Base-by-base conservation (phyloP, 2,329 filamentous ascomycete genomes). In the Colletotrichum sojae region DNA sequence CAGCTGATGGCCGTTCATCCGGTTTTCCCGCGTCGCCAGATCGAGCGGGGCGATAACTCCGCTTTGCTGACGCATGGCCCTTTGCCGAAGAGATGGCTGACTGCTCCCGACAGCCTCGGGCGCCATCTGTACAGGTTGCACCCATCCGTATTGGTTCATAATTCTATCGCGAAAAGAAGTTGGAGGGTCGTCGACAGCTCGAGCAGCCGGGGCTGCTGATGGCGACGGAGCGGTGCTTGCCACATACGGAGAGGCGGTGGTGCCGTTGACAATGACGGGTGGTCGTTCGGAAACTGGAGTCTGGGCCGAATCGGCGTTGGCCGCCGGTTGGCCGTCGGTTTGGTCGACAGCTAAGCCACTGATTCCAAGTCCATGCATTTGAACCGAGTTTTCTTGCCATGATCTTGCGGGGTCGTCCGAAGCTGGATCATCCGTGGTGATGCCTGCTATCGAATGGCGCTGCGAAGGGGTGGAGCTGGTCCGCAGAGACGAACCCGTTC, bases 31-130 rank as follows among this genome's bases (percentile, higher is more conserved):
- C 46, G 85, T 84, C 1, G 87, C 87, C 15, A 89, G 81, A 73
- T 90, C 88, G 18, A 89, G 78, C 6, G 88, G 86, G 15, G 87
- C 86, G 69, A 89, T 87, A 3, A 83, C 78, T 22, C 83, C 83
- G 67, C 80, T 86, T 51, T 85, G 84, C 25, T 82, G 79, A 12
- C 84, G 77, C 67, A 82, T 72, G 15, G 79, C 69, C 2, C 82
- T 77, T 70, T 82, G 81, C 22, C 80, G 78, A 8, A 76, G 76
- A 4, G 78, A 76, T 10, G 79, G 76, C 43, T 81, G 72, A 6
- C 75, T 76, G 16, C 77, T 72, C 25, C 72, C 71, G 58, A 74
- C 72, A 71, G 74, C 76, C 65, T 74, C 70, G 20, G 71, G 70
- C n/a, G 53, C 71, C 39, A 20, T 71, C 70, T 49, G 70, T 27